Conservation (phyloP, 1,284 basidiomycete species). For the Melampsora larici-populina region DNA sequence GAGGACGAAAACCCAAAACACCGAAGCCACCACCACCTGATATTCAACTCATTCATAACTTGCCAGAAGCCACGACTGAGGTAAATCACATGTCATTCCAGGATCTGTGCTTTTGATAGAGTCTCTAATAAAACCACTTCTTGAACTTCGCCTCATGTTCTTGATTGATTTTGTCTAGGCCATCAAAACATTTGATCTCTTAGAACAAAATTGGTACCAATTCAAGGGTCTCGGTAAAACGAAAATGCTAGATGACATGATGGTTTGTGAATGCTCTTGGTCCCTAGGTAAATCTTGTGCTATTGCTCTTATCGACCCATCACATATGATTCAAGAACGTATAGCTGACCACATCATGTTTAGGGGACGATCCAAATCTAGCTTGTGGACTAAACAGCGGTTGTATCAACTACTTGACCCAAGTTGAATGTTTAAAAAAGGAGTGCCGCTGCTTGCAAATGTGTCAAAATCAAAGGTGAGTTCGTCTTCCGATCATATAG, state of each 20-base stretch:
- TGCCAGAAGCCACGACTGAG: slow-evolving; percentile 15
- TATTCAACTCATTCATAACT: slow-evolving; percentile 20
- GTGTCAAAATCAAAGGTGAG: slow-evolving; percentile 90
- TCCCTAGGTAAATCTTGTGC: slow-evolving; percentile 66
- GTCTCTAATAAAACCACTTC: neutral
- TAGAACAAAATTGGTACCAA: slow-evolving; percentile 79
- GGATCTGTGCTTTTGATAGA: neutral
- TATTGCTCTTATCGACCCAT: slow-evolving; percentile 3
- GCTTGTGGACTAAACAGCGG: slow-evolving; percentile 86
- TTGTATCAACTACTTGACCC: slow-evolving; percentile 96
- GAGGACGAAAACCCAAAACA: slow-evolving; percentile 10
- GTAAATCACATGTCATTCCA: neutral
- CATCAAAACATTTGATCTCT: slow-evolving; percentile 68
- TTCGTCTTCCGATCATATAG: slow-evolving; percentile 42
- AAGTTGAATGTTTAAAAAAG: slow-evolving; percentile 85
- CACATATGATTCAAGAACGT: slow-evolving; percentile 48
- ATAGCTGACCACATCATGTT: slow-evolving; percentile 43
- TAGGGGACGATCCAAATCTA: slow-evolving; percentile 60
- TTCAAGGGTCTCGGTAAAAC: slow-evolving; percentile 79
- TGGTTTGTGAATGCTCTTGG: slow-evolving; percentile 85
- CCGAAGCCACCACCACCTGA: neutral
- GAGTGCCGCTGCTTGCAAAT: slow-evolving; percentile 78
- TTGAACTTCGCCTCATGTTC: neutral
- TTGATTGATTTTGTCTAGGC: slow-evolving; percentile 57
- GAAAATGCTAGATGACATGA: slow-evolving; percentile 81